Base-by-base conservation (phyloP, 2,329 filamentous ascomycete species). In the Whalleya microplaca region DNA sequence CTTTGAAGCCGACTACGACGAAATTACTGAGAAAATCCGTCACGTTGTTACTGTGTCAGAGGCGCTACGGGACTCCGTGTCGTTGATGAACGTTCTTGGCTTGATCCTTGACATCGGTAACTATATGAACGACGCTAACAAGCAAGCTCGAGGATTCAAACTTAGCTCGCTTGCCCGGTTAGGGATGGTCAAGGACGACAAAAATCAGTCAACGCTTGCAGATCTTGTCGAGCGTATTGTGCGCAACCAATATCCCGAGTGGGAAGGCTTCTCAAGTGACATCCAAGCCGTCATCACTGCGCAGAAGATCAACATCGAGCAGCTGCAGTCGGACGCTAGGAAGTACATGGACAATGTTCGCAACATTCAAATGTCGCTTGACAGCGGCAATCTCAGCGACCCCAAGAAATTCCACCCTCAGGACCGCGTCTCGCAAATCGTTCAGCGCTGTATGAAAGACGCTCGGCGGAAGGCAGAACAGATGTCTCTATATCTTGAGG, bases 71-170 rank as follows among this genome's bases (percentile, higher is more conserved):
- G 92, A 96, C 71, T 97, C 93, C 1, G 92, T 96, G 21, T 90
- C 92, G 21, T 78, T 99, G 67, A 96, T 98, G 88, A 97, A 96
- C 64, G 92, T 99, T 45, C 85, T 99, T 54, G 93, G 94, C 56
- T 83, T 98, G 60, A 99, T 99, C 74, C 80, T 99, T 67, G 94
- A 97, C 73, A 96, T 99, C 70, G 95, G 95, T 74, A 99, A 99
- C 75, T 99, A 96, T 82, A 99, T 99, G 95, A 99, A 99, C 80
- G 95, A 98, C 72, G 89, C 93, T 53, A 98, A 97, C 78, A 99
- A 99, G 78, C 95, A 98, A 76, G 95, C 95, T 3, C 91, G 89
- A 55, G 95, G 95, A 61, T 99, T 99, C 87, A 99, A 99, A 79
- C 85, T 99, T 14, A 95, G 92, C 70, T 97, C 95, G 5, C 86